These are phyloP conservation scores for Zanthoxylum bungeanum DNA, from an alignment of 345 rosid species.

Conservation along the genomic window DNA sequence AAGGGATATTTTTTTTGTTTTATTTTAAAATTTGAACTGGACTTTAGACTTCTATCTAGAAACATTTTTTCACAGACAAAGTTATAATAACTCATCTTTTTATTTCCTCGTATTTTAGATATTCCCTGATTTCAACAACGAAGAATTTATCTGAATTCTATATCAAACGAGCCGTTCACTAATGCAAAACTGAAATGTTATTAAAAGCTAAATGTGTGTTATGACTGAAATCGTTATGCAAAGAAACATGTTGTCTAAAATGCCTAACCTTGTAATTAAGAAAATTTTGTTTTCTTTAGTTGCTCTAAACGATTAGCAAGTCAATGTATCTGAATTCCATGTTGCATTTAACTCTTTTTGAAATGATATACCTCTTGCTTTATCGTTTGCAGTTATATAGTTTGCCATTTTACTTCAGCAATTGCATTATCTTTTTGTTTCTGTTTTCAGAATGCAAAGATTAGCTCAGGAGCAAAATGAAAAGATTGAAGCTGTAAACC, in stretches of 20 bases:
- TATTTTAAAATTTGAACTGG: not conserved
- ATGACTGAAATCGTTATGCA: not conserved
- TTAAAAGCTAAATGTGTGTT: not conserved
- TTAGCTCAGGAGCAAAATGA: constrained; percentile 75
- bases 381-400: not conserved
- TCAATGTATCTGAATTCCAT: not conserved
- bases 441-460: constrained; percentile 64
- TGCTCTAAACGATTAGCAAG: not conserved
- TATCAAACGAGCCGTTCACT: not conserved
- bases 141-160: not conserved
- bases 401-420: not conserved
- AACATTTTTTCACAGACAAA: not conserved
- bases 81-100: not conserved
- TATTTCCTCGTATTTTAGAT: not conserved
- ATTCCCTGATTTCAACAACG: not conserved
- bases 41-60: not conserved
- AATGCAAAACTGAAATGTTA: not conserved
- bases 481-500: constrained; percentile 84
- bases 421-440: not conserved
- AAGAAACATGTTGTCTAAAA: not conserved
- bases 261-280: not conserved
- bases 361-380: not conserved
- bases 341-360: not conserved
- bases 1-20: not conserved
- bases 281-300: not conserved